These are phyloP conservation scores for Trametes cinnabarina DNA, from an alignment of 768 basidiomycete species.

Conservation along the genomic window DNA sequence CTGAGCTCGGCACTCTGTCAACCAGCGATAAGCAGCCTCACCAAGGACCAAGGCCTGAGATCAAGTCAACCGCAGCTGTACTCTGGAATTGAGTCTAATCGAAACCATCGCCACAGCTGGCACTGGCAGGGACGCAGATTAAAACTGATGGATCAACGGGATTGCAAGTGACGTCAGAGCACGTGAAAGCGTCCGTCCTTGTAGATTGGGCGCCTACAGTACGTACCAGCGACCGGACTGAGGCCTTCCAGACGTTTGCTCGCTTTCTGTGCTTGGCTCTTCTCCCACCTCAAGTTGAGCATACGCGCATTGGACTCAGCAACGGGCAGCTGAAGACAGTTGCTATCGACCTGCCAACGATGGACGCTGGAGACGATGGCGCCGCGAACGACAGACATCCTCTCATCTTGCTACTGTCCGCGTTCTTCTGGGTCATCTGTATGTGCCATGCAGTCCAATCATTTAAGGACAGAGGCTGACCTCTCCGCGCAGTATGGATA, in stretches of 20 bases:
- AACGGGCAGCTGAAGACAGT: neutral
- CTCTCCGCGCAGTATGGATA: constrained; percentile 61
- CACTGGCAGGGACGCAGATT: no score
- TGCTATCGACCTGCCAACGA: neutral
- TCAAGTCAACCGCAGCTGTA: no score
- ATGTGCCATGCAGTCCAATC: constrained; percentile 34
- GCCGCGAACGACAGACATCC: constrained; percentile 55
- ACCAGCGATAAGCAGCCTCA: no score
- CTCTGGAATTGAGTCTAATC: no score
- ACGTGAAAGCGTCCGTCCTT: neutral
- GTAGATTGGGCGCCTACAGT: neutral
- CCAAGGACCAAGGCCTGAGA: no score
- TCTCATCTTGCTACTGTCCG: constrained; percentile 71
- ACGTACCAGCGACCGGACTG: neutral
- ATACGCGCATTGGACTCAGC: no score
- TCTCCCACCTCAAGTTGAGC: no score
- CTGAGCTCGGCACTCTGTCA: no score
- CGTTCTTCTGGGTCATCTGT: constrained; percentile 84
- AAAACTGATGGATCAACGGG: no score
- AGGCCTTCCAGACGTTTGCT: neutral
- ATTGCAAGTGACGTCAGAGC: neutral
- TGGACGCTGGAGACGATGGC: constrained; percentile 17
- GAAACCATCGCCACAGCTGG: no score
- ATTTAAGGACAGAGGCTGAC: constrained; percentile 1
- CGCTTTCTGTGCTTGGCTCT: no score